Conservation (phyloP, 2,329 filamentous ascomycete species). For the Cercospora beticola region DNA sequence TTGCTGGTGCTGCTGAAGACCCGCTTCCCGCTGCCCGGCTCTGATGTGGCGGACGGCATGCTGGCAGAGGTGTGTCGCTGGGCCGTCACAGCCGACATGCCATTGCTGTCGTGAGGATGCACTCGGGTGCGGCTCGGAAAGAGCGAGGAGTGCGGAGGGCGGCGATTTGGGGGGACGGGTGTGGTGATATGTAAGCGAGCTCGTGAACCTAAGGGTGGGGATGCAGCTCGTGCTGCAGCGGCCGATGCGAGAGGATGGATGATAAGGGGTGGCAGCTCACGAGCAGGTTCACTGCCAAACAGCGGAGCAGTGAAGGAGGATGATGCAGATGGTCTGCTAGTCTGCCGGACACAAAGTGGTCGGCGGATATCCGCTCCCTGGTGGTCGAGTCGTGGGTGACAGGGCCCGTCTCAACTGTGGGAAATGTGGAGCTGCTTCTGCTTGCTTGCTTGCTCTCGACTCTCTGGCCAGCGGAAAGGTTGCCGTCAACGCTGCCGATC, state of each 20-base stretch:
- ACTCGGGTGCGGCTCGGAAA: not conserved
- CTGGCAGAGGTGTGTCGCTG: constrained; percentile 17
- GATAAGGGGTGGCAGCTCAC: not conserved
- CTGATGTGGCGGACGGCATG: constrained; percentile 30
- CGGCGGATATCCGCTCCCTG: not conserved
- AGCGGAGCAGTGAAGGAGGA: not conserved
- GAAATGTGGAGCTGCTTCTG: not conserved
- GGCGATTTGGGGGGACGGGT: not conserved
- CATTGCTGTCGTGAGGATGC: constrained; percentile 5
- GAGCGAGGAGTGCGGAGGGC: not conserved
- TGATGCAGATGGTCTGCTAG: not conserved
- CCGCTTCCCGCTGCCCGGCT: constrained; percentile 40
- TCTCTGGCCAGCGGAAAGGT: not conserved
- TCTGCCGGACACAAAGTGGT: not conserved
- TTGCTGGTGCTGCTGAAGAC: constrained; percentile 50
- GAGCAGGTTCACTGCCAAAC: not conserved
- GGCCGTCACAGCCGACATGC: constrained; percentile 15
- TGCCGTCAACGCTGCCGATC: not conserved
- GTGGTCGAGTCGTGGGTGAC: not conserved
- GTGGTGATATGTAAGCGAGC: constrained; percentile 5
- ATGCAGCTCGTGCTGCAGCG: not conserved
- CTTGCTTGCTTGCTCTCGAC: not conserved
- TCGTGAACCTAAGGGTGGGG: not conserved
- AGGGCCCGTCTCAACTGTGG: not conserved
- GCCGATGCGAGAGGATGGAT: not conserved